Base-by-base conservation (phyloP, 805 yeast genomes). In the Hanseniaspora mollemarum region DNA sequence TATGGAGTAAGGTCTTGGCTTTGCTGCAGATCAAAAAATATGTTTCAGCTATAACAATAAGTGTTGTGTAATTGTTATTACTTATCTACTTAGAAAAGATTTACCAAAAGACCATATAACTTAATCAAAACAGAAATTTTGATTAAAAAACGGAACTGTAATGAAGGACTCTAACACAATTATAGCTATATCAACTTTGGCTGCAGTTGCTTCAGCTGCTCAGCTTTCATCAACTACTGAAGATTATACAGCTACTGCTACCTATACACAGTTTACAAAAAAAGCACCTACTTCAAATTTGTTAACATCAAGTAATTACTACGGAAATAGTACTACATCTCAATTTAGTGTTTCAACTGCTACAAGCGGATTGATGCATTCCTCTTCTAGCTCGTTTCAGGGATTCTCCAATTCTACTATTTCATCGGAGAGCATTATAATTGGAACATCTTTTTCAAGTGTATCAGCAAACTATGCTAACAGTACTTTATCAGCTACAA, bases 161-260 rank as follows among this genome's bases (percentile, higher is more conserved):
- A 42, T 43, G 39, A 49, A 31, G 32, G 43, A 49, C 32, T 22
- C 46, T 13, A 29, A 22, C 26, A 31, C 29, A 16, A 29, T 46
- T 24, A 12, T 46, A 21, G 24, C 50, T 15, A 26, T 40, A 8
- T 28, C 53, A 22, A 29, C 49, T 5, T 36, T 49, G 25, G 51
- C 40, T 12, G 46, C 41, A 18, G 46, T 38, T n/a, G 54, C 56
- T 12, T 49, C 58, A 15, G 49, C 49, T 22, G 38, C 54, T 22
- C 58, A 57, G 10, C 49, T 56, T 24, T 52, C 57, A 12, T 55
- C 59, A n/a, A 50, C 41, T 21, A 55, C 56, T 15, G 55, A 54
- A n/a, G 58, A 58, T 31, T 54, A 55, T 40, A 55, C 59, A 13
- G 59, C 56, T 5, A 55, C 58, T 10, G 58, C 59, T 3, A 38